Base-by-base conservation (phyloP, 257 asterid species). In the Solanum chiquidenum region DNA sequence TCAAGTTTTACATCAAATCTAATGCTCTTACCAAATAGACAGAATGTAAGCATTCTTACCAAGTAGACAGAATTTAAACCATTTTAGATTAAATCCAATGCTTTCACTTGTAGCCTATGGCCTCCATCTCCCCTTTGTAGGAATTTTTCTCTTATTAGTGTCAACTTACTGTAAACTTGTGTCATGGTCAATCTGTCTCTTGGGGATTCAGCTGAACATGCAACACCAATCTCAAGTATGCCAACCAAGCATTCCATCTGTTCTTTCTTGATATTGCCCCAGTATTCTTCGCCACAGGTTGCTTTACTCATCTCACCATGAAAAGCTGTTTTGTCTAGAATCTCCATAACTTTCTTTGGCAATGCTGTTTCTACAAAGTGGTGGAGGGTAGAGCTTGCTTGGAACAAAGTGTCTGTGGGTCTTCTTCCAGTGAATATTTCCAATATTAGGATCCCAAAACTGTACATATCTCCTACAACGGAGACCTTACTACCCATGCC, bases 401-500 rank as follows among this genome's bases (percentile, higher is more conserved):
- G 66, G 66, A 58, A 58, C 66, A 20, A 58, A 58, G 66, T 0
- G 66, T 58, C 25, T 0, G 66, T 58, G 66, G 66, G 66, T 58
- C 66, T 58, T 58, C 25, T 58, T 58, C 66, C 66, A 20, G 66
- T 58, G 25, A 20, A 58, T 20, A 58, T 58, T 1, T 58, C 66
- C 66, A 58, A 58, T 58, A 58, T 20, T 58, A 58, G 66, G 12
- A 58, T 58, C 25, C 66, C 66, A 58, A 58, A 58, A 58, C 66
- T 20, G 66, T 58, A 58, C 66, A 58, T 58, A 7, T 58, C 66
- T 58, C 66, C 66, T 58, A 58, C 11, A 58, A 88, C 42, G 9
- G 93, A 89, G 31, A 88, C 44, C 66, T n/a, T 62, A 29, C 87
- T 84, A 11, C 87, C 90, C 88, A 87, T 89, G 85, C 91, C 89